Evolutionary conservation across 345 rosid genomes (phyloP).

Genomic region (Psidium guajava): DNA sequence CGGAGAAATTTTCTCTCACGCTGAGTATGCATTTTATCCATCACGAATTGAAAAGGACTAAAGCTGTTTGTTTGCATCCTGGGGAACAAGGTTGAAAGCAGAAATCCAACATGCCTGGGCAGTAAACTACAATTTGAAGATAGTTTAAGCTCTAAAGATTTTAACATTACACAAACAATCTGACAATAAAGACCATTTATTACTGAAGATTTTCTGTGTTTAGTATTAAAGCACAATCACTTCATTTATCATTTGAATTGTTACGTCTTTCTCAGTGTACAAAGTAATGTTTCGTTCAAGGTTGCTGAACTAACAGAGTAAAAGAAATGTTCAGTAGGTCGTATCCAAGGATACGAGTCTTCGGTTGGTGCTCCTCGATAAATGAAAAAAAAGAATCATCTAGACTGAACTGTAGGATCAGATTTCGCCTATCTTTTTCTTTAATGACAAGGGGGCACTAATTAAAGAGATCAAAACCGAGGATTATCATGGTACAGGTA

Average conservation of each 20-base stretch:
- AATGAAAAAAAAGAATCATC: not conserved
- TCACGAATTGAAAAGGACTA: too few relatives aligned
- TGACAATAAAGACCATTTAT: not conserved
- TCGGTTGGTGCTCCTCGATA: not conserved
- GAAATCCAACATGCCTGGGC: not conserved
- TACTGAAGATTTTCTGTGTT: not conserved
- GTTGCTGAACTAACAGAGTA: too few relatives aligned
- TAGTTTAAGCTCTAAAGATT: not conserved
- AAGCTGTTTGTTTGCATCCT: not conserved
- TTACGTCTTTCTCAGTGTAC: too few relatives aligned
- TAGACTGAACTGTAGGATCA: not conserved
- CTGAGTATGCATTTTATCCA: not conserved
- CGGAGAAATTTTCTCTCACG: not conserved
- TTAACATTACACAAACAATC: not conserved
- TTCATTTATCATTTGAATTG: too few relatives aligned
- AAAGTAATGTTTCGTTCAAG: too few relatives aligned
- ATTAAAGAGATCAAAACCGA: not conserved
- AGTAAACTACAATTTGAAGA: not conserved
- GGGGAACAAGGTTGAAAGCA: too few relatives aligned
- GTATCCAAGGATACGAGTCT: not conserved
- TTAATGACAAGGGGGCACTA: not conserved
- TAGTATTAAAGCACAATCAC: not conserved
- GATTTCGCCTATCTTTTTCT: not conserved
- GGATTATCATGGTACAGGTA: not conserved
- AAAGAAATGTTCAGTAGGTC: too few relatives aligned